Conservation (phyloP, 2,329 filamentous ascomycete species). For the Westerdykella aurantiaca region DNA sequence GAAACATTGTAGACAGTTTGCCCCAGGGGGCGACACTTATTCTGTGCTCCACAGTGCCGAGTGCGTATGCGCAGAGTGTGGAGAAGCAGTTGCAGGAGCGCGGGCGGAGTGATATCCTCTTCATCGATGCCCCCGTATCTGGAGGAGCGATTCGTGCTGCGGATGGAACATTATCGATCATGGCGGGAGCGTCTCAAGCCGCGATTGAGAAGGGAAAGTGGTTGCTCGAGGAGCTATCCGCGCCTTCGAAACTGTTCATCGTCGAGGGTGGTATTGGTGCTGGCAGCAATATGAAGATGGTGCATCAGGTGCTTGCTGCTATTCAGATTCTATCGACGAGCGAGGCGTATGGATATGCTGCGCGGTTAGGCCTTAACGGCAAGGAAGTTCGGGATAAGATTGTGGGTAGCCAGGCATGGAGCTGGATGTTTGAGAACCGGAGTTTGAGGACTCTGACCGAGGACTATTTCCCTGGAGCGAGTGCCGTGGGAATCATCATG, state of each 20-base stretch:
- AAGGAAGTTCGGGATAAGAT: conserved; percentile 46
- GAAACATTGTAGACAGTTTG: conserved; percentile 45
- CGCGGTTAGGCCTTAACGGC: conserved; percentile 49
- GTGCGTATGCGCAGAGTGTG: conserved; percentile 58
- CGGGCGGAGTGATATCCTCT: conserved; percentile 56
- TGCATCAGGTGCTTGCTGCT: conserved; percentile 54
- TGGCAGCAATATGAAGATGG: conserved; percentile 54
- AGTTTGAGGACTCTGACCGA: conserved; percentile 49
- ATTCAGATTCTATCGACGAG: conserved; percentile 53
- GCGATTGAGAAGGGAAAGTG: conserved; percentile 54
- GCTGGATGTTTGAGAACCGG: conserved; percentile 55
- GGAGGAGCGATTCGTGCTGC: conserved; percentile 64
- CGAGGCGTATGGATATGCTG: conserved; percentile 54
- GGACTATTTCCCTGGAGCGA: conserved; percentile 43
- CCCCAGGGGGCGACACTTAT: conserved; percentile 56
- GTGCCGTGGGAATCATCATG: conserved; percentile 44
- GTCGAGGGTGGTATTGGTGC: conserved; percentile 49
- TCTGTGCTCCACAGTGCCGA: conserved; percentile 66
- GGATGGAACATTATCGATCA: conserved; percentile 68
- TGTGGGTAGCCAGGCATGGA: conserved; percentile 41
- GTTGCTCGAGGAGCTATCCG: conserved; percentile 60
- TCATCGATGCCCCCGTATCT: conserved; percentile 68
- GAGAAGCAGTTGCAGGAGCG: conserved; percentile 50
- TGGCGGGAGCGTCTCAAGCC: conserved; percentile 57
- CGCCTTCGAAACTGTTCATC: conserved; percentile 52